These are phyloP conservation scores for Nitzschia inconspicua DNA, from an alignment of 108 stramenopile species.

Conservation along the genomic window DNA sequence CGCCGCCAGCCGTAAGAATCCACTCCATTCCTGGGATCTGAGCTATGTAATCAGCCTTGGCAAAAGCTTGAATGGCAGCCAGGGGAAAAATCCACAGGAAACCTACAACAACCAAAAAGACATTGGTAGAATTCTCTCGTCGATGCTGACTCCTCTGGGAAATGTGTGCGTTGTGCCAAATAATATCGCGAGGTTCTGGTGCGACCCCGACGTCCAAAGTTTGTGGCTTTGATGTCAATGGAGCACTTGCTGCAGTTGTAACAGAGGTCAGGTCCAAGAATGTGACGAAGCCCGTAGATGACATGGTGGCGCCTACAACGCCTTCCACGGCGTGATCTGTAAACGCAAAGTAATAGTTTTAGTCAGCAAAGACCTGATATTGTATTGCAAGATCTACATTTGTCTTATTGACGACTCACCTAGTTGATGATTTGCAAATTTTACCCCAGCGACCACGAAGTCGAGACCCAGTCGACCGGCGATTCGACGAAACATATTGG, in stretches of 20 bases:
- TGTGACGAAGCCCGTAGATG: conserved; percentile 87
- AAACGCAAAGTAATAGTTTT: not conserved
- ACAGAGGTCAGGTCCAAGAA: conserved; percentile 78
- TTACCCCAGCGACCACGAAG: conserved; percentile 49
- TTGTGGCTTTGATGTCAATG: conserved; percentile 65
- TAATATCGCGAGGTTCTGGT: conserved; percentile 84
- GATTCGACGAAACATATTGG: conserved; percentile 17
- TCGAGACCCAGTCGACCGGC: conserved; percentile 62
- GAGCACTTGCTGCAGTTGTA: conserved; percentile 67
- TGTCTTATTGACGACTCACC: conserved; percentile 12
- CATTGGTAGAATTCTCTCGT: conserved; percentile 63
- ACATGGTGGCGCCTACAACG: conserved; percentile 76
- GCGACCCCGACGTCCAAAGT: conserved; percentile 59
- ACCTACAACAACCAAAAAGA: conserved; percentile 62
- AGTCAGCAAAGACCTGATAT: conserved; percentile 1
- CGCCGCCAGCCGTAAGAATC: conserved; percentile 44
- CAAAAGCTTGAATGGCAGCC: conserved; percentile 75
- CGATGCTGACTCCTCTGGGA: conserved; percentile 23
- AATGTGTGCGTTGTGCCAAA: conserved; percentile 84
- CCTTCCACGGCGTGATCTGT: conserved; percentile 39
- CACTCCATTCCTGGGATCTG: conserved; percentile 62
- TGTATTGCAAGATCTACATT: not conserved
- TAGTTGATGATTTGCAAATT: conserved; percentile 43
- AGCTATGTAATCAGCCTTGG: conserved; percentile 68
- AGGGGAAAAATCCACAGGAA: conserved; percentile 89